Evolutionary conservation across 345 rosid genomes (phyloP).

Genomic region (Acer campestre): DNA sequence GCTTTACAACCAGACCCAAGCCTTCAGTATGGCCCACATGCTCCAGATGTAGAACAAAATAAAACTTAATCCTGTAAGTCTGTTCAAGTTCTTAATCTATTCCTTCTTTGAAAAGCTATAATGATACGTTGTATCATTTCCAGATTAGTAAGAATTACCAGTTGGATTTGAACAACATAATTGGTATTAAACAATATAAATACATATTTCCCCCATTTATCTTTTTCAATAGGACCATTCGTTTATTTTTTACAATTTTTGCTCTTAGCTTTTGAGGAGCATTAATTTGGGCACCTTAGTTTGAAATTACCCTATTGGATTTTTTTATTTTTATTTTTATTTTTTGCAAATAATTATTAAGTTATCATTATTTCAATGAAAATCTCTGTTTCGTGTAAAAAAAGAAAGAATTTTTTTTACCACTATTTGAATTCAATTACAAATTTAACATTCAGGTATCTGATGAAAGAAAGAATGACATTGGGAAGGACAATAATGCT

Average conservation of each 20-base stretch:
- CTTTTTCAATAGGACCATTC: background rate
- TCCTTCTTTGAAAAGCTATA: background rate
- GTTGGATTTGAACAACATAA: background rate
- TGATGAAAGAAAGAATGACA: constrained; percentile 64
- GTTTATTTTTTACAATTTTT: background rate
- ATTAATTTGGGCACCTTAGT: background rate
- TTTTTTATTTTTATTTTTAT: no score
- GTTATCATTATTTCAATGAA: background rate
- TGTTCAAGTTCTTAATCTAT: background rate
- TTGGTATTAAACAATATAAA: background rate
- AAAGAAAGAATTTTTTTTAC: background rate
- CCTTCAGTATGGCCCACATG: background rate
- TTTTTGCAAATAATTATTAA: background rate
- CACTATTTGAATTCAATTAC: background rate
- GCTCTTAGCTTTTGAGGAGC: background rate
- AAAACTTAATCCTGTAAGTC: background rate
- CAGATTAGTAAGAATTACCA: background rate
- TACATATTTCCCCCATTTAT: background rate
- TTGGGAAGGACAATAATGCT: constrained; percentile 59
- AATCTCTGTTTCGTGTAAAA: background rate
- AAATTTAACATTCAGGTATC: constrained; percentile 53
- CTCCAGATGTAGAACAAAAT: background rate
- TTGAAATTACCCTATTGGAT: background rate
- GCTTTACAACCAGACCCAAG: background rate
- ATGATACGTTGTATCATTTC: background rate